These are phyloP conservation scores for Papiliotrema nemorosa DNA, from an alignment of 1,284 basidiomycete genomes.

Conservation along the genomic window DNA sequence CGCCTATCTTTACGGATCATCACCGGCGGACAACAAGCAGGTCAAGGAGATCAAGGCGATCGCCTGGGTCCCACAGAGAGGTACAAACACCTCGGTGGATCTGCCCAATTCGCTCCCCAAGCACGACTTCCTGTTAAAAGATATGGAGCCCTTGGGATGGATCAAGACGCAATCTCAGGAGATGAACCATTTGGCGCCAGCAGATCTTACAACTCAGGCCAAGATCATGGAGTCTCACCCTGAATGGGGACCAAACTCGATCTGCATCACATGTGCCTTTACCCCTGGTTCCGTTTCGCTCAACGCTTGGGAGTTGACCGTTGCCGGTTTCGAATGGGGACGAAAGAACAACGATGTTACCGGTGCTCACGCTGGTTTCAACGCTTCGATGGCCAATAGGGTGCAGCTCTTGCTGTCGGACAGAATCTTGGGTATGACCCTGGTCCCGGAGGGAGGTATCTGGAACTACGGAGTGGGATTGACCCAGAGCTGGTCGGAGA, in stretches of 20 bases:
- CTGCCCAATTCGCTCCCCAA: conserved; percentile 80
- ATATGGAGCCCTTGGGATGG: conserved; percentile 94
- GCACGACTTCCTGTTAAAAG: conserved; percentile 91
- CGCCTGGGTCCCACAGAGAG: conserved; percentile 92
- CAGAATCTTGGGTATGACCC: conserved; percentile 83
- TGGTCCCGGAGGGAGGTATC: conserved; percentile 83
- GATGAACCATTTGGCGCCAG: conserved; percentile 84
- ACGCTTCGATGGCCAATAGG: conserved; percentile 94
- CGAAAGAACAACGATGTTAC: conserved; percentile 84
- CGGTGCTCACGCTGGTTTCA: conserved; percentile 86
- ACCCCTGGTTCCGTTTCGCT: conserved; percentile 96
- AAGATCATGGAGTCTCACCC: conserved; percentile 95
- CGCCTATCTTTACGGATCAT: conserved; percentile 86
- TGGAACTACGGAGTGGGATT: conserved; percentile 94
- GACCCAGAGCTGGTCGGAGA: conserved; percentile 85
- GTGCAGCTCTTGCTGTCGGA: conserved; percentile 94
- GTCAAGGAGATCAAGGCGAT: conserved; percentile 99
- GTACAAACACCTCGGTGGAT: conserved; percentile 89
- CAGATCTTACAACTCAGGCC: conserved; percentile 92
- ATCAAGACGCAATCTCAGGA: conserved; percentile 93
- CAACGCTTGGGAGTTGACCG: conserved; percentile 83
- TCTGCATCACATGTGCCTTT: conserved; percentile 92
- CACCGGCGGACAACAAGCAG: conserved; percentile 93
- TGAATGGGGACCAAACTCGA: conserved; percentile 89
- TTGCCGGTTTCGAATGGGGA: conserved; percentile 97